Conservation (phyloP, 768 basidiomycete genomes). For the Rhodotorula kratochvilovae region DNA sequence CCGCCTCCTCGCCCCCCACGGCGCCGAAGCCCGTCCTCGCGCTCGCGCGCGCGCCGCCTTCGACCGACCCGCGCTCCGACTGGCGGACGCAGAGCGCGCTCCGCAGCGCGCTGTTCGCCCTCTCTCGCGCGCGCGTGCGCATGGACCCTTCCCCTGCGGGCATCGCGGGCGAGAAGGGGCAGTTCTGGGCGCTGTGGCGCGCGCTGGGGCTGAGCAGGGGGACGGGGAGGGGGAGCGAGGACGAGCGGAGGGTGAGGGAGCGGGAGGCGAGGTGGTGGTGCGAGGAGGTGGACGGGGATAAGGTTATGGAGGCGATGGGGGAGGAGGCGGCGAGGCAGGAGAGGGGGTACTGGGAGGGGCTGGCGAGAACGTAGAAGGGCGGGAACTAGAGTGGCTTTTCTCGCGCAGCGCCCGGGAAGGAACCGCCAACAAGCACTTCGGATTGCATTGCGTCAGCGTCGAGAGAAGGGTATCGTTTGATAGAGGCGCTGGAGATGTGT, state of each 20-base stretch:
- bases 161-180: neutral
- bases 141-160: neutral
- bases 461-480: neutral
- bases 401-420: neutral
- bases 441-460: neutral
- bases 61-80: neutral
- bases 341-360: neutral
- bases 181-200: conserved; percentile 23
- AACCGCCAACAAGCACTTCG: too few species aligned
- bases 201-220: conserved; percentile 5
- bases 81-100: conserved; percentile 15
- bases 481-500: too few species aligned
- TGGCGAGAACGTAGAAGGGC: neutral
- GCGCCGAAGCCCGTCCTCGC: neutral
- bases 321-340: neutral
- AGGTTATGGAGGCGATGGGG: conserved; percentile 4
- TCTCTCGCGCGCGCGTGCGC: conserved; percentile 18
- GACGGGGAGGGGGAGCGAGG: neutral
- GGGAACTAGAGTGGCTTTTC: neutral
- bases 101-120: conserved; percentile 7
- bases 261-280: conserved; percentile 20
- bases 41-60: neutral
- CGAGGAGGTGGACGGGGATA: conserved; percentile 16
- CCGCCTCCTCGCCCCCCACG: neutral
- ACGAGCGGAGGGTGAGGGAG: neutral